A percentile compares a stretch with the other conserved stretches of the same genome.
Evolutionary conservation across 495 filamentous ascomycete species (phyloP).

Genomic region (Neurospora tetraspora): DNA sequence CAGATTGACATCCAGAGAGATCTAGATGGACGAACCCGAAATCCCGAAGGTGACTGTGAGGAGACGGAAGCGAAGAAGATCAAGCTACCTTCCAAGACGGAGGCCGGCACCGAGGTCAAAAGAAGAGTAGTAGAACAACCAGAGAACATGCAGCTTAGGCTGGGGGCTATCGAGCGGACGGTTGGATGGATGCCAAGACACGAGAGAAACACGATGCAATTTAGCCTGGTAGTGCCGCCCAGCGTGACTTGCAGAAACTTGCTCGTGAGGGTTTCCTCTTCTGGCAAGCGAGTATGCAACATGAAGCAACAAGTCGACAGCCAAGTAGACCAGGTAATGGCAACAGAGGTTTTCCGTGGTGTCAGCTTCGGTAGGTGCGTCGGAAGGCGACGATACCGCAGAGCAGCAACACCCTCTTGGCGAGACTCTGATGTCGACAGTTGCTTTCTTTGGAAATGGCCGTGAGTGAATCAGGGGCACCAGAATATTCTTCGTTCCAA

Average conservation of each 20-base stretch:
- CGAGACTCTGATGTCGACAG: not conserved
- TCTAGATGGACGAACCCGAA: not conserved
- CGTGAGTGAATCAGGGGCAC: not conserved
- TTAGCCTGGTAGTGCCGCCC: not conserved
- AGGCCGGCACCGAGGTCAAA: not conserved
- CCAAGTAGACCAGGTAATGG: not conserved
- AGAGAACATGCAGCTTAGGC: not conserved
- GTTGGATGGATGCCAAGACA: not conserved
- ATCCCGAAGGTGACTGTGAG: not conserved
- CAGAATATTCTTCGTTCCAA: not conserved
- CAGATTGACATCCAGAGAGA: not conserved
- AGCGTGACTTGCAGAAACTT: not conserved
- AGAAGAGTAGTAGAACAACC: not conserved
- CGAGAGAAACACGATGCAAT: not conserved
- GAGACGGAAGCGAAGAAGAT: not conserved
- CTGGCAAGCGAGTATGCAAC: not conserved
- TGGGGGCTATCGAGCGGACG: not conserved
- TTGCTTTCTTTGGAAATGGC: not conserved
- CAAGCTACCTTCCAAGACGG: not conserved
- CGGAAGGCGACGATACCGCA: not conserved
- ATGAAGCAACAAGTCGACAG: not conserved
- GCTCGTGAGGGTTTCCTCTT: not conserved
- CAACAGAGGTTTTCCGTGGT: not conserved
- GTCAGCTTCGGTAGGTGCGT: constrained; percentile 1
- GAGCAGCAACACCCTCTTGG: not conserved